Evolutionary conservation across 805 yeast genomes (phyloP), one percentile per base, ranked within the genome.

Genomic region (Monosporozyma siamensis): DNA sequence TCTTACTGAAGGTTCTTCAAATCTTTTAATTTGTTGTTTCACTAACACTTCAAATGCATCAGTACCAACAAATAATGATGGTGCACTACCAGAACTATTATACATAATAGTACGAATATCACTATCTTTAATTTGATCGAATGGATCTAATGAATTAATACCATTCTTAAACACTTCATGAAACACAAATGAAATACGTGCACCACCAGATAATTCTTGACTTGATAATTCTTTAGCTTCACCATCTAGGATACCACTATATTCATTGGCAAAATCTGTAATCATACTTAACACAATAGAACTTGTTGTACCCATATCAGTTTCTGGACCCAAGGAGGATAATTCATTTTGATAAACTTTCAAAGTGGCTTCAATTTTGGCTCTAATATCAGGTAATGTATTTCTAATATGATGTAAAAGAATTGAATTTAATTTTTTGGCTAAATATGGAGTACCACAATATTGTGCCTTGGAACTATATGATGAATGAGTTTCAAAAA

Each of bases 401-500:
- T 81, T 78, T 63, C 83, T 80, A 64, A 92, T 92, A 66, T 92
- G 98, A 59, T 81, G 87, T 66, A 87, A 72, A 54, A 92, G 74
- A 53, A 92, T 86, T 34, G 82, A 78, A 65, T 86, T 92, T 58
- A 92, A 75, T 65, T 88, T 86, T 61, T 87, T 84, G 41, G 97
- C 96, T 59, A 92, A 71, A 64, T 82, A 92, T 32, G 97, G 97
- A n/a, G 98, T 92, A 64, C 98, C 98, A 66, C 98, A 92, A 68
- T 80, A 90, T 58, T 86, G 94, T 6, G 97, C 90, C 62, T 90
- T 92, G 25, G 92, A 82, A 53, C 87, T 76, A 66, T 92, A 92
- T 18, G 95, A 78, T 6, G 95, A 80, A 64, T 92, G 98, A 52
- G 74, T 72, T 64, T 86, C 96, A 57, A 92, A 92, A 56, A 78